A percentile compares a stretch with the other conserved stretches of the same genome.
Conservation (phyloP, 129 eudicot genomes). For the Erigeron canadensis region DNA sequence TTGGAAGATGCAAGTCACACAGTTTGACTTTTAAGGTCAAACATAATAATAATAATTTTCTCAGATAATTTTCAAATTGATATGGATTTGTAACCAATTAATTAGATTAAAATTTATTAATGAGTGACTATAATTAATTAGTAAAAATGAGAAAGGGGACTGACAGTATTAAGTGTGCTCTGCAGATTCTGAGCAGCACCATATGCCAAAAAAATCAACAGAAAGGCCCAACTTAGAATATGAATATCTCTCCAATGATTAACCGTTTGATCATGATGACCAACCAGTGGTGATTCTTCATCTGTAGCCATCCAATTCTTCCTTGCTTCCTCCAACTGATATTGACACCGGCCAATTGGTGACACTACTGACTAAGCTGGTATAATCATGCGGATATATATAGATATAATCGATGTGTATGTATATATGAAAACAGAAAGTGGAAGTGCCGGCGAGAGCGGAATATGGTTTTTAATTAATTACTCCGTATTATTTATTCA, state of each 20-base stretch:
- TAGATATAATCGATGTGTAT: conserved; percentile 4
- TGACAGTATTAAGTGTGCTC: conserved; percentile 83
- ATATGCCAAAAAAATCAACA: conserved; percentile 86
- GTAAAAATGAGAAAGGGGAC: conserved; percentile 13
- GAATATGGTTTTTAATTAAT: too few species aligned
- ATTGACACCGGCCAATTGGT: not conserved
- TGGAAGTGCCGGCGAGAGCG: conserved; percentile 30
- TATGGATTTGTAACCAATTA: conserved; percentile 8
- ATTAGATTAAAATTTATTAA: not conserved
- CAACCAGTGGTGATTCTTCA: conserved; percentile 64
- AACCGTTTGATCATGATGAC: conserved; percentile 25
- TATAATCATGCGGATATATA: not conserved
- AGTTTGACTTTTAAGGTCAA: conserved; percentile 23
- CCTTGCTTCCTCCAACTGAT: conserved; percentile 3
- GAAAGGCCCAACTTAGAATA: conserved; percentile 71
- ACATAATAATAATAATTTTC: conserved; percentile 17
- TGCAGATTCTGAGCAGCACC: conserved; percentile 97
- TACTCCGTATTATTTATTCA: conserved; percentile 1
- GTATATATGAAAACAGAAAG: not conserved
- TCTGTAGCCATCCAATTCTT: conserved; percentile 40
- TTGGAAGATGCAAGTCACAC: not conserved
- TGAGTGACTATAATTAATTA: too few species aligned
- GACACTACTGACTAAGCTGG: conserved; percentile 9
- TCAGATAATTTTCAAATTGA: conserved; percentile 9
- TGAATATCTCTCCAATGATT: conserved; percentile 74